phyloP scores from a whole-genome alignment of 208 protist genomes.

The Trypanosoma grayi region DNA sequence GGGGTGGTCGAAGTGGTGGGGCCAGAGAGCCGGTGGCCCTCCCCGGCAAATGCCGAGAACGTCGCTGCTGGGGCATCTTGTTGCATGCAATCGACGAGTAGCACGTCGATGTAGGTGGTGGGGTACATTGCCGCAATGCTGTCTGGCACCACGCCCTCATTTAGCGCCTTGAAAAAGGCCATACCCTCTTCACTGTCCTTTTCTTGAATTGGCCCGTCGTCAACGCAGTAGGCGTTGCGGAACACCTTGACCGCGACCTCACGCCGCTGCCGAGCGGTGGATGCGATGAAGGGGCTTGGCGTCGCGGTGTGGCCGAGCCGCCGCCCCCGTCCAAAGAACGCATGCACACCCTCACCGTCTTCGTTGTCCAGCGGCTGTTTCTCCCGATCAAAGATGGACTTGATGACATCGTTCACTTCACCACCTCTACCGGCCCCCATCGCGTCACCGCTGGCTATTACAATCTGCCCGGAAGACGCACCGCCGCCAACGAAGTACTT shows the following conservation, averaged over 20 bases:
- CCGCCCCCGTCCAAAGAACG: constrained; percentile 69
- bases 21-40: constrained; percentile 41
- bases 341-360: constrained; percentile 23
- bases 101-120: constrained; percentile 56
- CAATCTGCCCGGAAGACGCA: constrained; percentile 52
- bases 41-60: constrained; percentile 58
- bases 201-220: constrained; percentile 36
- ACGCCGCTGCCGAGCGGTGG: constrained; percentile 45
- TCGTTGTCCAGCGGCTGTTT: background rate
- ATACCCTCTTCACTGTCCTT: constrained; percentile 40
- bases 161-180: constrained; percentile 52
- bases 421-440: background rate
- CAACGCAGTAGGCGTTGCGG: constrained; percentile 58
- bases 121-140: constrained; percentile 49
- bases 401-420: constrained; percentile 21
- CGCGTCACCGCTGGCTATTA: constrained; percentile 27
- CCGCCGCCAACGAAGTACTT: constrained; percentile 61
- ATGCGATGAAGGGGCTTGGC: constrained; percentile 62
- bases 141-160: constrained; percentile 54
- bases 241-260: constrained; percentile 57
- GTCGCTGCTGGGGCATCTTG: constrained; percentile 39
- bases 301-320: constrained; percentile 73
- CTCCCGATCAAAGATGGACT: constrained; percentile 32
- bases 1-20: constrained; percentile 1
- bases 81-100: constrained; percentile 52